A percentile compares a stretch with the other conserved stretches of the same genome.
These are phyloP conservation scores for Hyaloscypha hepaticicola DNA, from an alignment of 495 filamentous ascomycete genomes.

Conservation along the genomic window DNA sequence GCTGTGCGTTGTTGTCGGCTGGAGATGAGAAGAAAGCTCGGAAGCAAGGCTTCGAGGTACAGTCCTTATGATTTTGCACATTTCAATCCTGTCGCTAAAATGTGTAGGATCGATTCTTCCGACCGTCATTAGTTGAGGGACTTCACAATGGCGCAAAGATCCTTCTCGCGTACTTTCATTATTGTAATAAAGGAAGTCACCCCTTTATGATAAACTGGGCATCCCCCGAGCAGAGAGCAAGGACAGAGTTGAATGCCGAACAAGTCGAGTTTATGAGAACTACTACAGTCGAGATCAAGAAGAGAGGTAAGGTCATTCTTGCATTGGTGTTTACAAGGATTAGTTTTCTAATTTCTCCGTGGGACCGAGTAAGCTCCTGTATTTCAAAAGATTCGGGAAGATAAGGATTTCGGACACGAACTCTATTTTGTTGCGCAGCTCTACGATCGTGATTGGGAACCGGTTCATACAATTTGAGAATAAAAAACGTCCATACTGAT, in stretches of 20 bases:
- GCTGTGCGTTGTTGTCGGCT: constrained; percentile 54
- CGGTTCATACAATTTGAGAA: neutral
- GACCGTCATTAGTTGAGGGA: neutral
- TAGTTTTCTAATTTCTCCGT: neutral
- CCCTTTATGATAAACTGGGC: constrained; percentile 14
- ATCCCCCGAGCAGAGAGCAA: too few species aligned
- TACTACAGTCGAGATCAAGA: neutral
- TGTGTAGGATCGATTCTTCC: neutral
- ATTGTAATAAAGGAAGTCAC: constrained; percentile 11
- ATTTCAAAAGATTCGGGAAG: neutral
- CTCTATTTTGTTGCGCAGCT: constrained; percentile 2
- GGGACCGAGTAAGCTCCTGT: neutral
- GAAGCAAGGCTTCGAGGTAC: constrained; percentile 51
- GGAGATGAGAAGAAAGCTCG: constrained; percentile 55
- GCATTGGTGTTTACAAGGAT: neutral
- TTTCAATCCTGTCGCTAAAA: neutral
- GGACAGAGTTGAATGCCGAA: neutral
- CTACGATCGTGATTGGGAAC: neutral
- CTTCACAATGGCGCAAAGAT: constrained; percentile 3
- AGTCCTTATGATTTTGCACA: constrained; percentile 29
- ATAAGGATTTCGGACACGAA: neutral
- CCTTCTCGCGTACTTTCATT: constrained; percentile 13
- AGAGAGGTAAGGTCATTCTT: constrained; percentile 15
- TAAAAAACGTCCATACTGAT: too few species aligned
- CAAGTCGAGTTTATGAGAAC: constrained; percentile 7